Base-by-base conservation (phyloP, 2,329 filamentous ascomycete genomes). In the Leptoxyphium fumago region DNA sequence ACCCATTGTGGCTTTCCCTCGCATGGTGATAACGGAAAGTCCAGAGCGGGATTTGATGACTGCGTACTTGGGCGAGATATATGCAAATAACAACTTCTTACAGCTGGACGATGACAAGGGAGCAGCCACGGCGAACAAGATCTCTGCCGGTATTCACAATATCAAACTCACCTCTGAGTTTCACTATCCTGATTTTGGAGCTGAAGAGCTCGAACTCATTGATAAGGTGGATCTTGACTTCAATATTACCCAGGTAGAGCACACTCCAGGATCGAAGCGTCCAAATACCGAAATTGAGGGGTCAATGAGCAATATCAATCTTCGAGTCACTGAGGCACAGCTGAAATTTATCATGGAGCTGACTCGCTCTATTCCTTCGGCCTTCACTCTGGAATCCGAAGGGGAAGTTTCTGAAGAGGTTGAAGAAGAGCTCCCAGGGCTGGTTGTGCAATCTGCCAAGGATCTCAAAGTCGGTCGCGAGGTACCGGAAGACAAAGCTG, bases 161-260 rank as follows among this genome's bases (percentile, higher is more conserved):
- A 86, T 95, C 48, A 80, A 84, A 29, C 69, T 98, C 26, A 95
- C 86, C 0, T 96, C 89, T 0, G 80, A 85, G 44, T 86, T 96
- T 56, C 77, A 94, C 59, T 96, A 93, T 54, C 63, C 76, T 0
- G 72, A 79, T 2, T 75, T 78, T 29, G 65, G 75, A 45, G 77
- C 77, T 0, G 91, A 98, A 61, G 87, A 94, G 60, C 70, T 98
- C 7, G 86, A 98, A 60, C 82, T 99, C 69, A 94, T 99, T 53
- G 88, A 98, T 56, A 87, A 95, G 54, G 87, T 98, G 10, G 91
- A 98, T 59, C 69, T 99, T 18, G 84, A 84, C 40, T 95, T 98
- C 65, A 84, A 84, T 48, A 80, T 98, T 50, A 93, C 83, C 2
- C 89, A 95, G 62, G 77, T 88, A 1, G 89, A 96, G 58, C 91